Evolutionary conservation across 352 stramenopile species (phyloP).

Genomic region (Phytopythium delawarense): DNA sequence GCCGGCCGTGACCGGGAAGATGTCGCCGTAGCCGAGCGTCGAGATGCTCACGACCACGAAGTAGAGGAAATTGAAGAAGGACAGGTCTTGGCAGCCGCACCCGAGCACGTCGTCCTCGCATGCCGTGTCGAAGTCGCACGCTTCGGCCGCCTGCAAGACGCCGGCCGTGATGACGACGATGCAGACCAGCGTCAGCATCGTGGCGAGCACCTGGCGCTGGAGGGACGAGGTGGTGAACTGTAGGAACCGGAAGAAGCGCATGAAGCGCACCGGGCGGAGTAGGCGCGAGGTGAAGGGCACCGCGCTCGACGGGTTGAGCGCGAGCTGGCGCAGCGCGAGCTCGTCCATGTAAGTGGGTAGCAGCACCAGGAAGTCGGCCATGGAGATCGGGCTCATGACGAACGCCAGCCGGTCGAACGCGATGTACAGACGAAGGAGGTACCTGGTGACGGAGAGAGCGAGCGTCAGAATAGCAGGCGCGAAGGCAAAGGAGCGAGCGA

Average conservation of each 20-base stretch:
- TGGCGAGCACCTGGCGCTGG: slow-evolving; percentile 58
- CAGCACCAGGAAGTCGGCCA: slow-evolving; percentile 58
- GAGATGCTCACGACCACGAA: slow-evolving; percentile 85
- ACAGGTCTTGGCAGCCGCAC: slow-evolving; percentile 55
- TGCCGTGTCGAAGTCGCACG: slow-evolving; percentile 22
- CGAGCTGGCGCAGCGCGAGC: not conserved
- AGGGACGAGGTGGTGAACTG: slow-evolving; percentile 73
- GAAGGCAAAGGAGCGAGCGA: no score
- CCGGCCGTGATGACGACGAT: slow-evolving; percentile 71
- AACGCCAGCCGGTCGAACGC: slow-evolving; percentile 65
- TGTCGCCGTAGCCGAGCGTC: slow-evolving; percentile 82
- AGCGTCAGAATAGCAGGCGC: not conserved
- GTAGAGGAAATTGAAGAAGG: slow-evolving; percentile 75
- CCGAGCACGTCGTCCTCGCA: slow-evolving; percentile 18
- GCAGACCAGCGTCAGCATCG: slow-evolving; percentile 58
- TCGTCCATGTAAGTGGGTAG: slow-evolving; percentile 31
- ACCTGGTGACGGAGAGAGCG: slow-evolving; percentile 17
- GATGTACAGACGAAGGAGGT: slow-evolving; percentile 53
- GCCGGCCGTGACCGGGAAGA: slow-evolving; percentile 49
- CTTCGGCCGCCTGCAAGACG: slow-evolving; percentile 62
- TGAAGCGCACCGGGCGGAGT: slow-evolving; percentile 54
- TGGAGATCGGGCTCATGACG: slow-evolving; percentile 35
- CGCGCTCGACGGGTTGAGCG: not conserved
- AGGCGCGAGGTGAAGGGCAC: slow-evolving; percentile 19
- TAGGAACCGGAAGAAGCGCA: slow-evolving; percentile 68